phyloP scores from a whole-genome alignment of 2,329 filamentous ascomycete genomes.

The Stromatinia cepivora region DNA sequence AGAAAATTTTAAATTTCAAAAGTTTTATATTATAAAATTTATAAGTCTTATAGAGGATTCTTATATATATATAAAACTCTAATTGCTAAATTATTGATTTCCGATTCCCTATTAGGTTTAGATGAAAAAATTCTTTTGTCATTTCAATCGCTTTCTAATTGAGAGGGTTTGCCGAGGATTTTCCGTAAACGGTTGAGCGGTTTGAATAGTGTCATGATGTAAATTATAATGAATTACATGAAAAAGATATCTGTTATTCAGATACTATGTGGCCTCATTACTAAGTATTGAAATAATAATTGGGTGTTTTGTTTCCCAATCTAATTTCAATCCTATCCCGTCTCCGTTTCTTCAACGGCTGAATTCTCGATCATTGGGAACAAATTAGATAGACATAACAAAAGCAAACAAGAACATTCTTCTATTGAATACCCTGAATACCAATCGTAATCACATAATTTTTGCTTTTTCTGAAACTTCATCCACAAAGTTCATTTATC shows the following conservation, averaged over 20 bases:
- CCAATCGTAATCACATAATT: neutral
- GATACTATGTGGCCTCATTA: neutral
- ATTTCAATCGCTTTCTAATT: no score
- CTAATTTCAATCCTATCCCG: neutral
- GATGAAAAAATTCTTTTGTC: no score
- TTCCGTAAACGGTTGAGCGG: slow-evolving; percentile 1
- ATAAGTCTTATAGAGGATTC: no score
- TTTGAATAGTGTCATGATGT: neutral
- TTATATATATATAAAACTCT: no score
- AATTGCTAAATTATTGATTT: no score
- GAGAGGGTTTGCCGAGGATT: slow-evolving; percentile 6
- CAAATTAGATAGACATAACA: neutral
- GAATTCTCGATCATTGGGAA: slow-evolving; percentile 9
- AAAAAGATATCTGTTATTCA: neutral
- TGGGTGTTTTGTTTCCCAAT: neutral
- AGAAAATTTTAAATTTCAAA: no score
- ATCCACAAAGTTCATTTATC: slow-evolving; percentile 8
- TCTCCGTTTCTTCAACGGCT: slow-evolving; percentile 18
- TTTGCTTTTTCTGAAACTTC: slow-evolving; percentile 5
- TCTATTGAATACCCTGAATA: neutral
- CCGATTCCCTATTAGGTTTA: no score
- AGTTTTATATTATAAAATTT: no score
- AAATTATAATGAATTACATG: neutral
- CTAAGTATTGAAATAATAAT: neutral
- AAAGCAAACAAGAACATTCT: neutral